A percentile compares a stretch with the other conserved stretches of the same genome.
Evolutionary conservation across 2,329 filamentous ascomycete species (phyloP).

Genomic region (Onygenales sp.): DNA sequence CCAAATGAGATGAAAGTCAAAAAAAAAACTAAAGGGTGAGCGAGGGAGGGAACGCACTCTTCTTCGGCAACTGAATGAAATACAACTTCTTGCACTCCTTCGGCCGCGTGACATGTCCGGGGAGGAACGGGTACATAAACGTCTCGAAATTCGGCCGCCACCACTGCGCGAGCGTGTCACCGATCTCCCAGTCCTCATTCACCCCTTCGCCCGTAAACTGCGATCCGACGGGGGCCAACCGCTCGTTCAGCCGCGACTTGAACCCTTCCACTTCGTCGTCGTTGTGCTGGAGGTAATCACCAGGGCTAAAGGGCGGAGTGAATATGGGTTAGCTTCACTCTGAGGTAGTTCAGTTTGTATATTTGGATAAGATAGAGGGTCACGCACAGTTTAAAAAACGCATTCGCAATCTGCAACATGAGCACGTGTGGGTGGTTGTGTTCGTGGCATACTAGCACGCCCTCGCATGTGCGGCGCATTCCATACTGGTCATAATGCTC

Average conservation of each 20-base stretch:
- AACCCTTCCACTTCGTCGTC: conserved; percentile 94
- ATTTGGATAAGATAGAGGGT: neutral
- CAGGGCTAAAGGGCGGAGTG: conserved; percentile 48
- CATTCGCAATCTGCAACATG: conserved; percentile 98
- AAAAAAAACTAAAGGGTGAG: neutral
- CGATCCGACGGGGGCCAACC: conserved; percentile 82
- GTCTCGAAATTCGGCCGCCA: conserved; percentile 99
- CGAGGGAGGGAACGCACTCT: conserved; percentile 54
- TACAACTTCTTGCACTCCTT: conserved; percentile 99
- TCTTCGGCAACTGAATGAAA: conserved; percentile 86
- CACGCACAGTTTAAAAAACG: conserved; percentile 85
- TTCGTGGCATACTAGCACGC: conserved; percentile 94
- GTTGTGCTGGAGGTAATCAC: conserved; percentile 78
- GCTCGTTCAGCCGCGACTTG: conserved; percentile 83
- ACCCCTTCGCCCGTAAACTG: conserved; percentile 73
- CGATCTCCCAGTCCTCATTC: conserved; percentile 88
- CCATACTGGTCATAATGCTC: conserved; percentile 87
- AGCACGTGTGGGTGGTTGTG: conserved; percentile 98
- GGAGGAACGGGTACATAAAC: conserved; percentile 98
- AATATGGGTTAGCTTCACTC: neutral
- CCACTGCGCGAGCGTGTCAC: conserved; percentile 94
- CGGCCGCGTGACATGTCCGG: conserved; percentile 86
- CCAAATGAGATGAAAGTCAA: neutral
- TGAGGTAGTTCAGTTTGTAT: neutral
- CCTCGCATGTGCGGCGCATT: conserved; percentile 96